These are phyloP conservation scores for Russula sp. DNA, from an alignment of 768 basidiomycete genomes.

Conservation along the genomic window DNA sequence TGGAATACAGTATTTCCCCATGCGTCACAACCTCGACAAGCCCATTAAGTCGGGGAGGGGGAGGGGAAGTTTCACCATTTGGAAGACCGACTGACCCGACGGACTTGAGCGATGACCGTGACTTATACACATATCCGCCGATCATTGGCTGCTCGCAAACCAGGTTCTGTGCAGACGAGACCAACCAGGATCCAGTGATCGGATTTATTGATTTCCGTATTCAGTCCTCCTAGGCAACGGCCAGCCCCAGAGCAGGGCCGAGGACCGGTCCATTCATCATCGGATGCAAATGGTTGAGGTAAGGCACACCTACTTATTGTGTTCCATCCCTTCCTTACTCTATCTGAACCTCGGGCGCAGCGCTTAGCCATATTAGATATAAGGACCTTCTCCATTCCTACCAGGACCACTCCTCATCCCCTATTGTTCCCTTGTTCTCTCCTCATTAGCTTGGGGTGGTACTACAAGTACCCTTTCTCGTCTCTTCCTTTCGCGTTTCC, in stretches of 20 bases:
- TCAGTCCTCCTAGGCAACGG: not conserved
- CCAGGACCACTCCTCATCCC: not conserved
- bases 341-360: not conserved
- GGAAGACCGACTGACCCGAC: too few species aligned
- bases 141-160: not conserved
- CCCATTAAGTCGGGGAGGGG: too few species aligned
- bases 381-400: not conserved
- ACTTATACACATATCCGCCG: not conserved
- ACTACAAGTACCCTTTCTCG: slow-evolving; percentile 17
- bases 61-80: too few species aligned
- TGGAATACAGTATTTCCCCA: too few species aligned
- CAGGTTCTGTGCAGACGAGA: not conserved
- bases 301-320: not conserved
- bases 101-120: not conserved
- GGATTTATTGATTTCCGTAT: slow-evolving; percentile 1
- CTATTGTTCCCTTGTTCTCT: slow-evolving; percentile 12
- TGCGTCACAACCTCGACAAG: too few species aligned
- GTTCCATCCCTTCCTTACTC: not conserved
- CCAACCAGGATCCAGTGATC: slow-evolving; percentile 4
- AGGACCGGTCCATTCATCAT: not conserved
- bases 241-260: not conserved
- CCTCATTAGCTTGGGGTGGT: not conserved
- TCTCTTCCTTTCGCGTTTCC: slow-evolving; percentile 9
- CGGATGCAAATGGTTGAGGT: not conserved
- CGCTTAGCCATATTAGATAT: slow-evolving; percentile 18